Percentiles rank a stretch among this genome's conserved stretches.
These are phyloP conservation scores for Epichloe sylvatica DNA, from an alignment of 2,329 filamentous ascomycete genomes.

Conservation along the genomic window DNA sequence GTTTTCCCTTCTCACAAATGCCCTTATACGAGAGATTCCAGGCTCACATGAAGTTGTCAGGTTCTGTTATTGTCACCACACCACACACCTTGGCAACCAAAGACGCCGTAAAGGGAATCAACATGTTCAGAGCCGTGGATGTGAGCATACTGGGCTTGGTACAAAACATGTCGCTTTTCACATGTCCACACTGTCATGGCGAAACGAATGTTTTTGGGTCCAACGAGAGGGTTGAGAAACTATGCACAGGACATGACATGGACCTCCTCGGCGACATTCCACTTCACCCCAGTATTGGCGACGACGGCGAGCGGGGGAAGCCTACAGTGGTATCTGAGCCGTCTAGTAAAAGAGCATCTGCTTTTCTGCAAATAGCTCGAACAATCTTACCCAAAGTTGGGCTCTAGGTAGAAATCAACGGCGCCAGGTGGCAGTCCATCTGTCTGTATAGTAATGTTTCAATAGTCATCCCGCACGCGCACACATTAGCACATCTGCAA, in stretches of 20 bases:
- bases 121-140: constrained; percentile 79
- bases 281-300: constrained; percentile 71
- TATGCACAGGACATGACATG: constrained; percentile 60
- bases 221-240: constrained; percentile 46
- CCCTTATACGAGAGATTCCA: neutral
- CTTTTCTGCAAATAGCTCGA: constrained; percentile 59
- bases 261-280: constrained; percentile 82
- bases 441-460: constrained; percentile 1
- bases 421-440: neutral
- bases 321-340: constrained; percentile 86
- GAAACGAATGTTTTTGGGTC: constrained; percentile 63
- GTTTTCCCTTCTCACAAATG: constrained; percentile 7
- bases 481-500: constrained; percentile 3
- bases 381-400: constrained; percentile 33
- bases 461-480: neutral
- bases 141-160: constrained; percentile 76
- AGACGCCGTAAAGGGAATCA: constrained; percentile 81
- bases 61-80: constrained; percentile 77
- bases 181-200: constrained; percentile 63
- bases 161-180: constrained; percentile 81
- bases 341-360: constrained; percentile 53
- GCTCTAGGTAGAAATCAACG: constrained; percentile 8
- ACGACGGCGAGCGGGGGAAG: constrained; percentile 73
- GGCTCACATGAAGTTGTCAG: constrained; percentile 21
- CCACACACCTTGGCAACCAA: constrained; percentile 87